Evolutionary conservation across 768 basidiomycete genomes (phyloP).

Genomic region (Glaciozyma martinii): DNA sequence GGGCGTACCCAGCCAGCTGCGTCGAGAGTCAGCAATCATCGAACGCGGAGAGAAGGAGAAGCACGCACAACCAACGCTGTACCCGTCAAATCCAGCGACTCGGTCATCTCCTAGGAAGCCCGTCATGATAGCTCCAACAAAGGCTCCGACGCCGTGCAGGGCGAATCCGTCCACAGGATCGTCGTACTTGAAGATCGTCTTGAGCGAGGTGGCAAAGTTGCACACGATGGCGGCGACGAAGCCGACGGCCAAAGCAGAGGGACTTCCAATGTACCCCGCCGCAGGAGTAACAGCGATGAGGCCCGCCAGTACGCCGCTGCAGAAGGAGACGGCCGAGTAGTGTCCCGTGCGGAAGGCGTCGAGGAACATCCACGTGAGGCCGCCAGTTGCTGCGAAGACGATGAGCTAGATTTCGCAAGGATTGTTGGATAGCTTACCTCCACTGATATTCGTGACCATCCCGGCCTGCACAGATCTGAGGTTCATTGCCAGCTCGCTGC

Average conservation of each 20-base stretch:
- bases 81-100: slow-evolving; percentile 60
- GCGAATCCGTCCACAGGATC: slow-evolving; percentile 89
- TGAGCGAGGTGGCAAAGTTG: slow-evolving; percentile 59
- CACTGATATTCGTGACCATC: not conserved
- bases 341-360: slow-evolving; percentile 42
- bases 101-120: slow-evolving; percentile 62
- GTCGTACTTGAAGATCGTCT: slow-evolving; percentile 43
- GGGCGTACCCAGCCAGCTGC: not conserved
- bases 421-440: too few species aligned
- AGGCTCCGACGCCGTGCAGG: slow-evolving; percentile 55
- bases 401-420: too few species aligned
- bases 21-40: too few species aligned
- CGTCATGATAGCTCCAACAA: slow-evolving; percentile 47
- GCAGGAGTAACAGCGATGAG: slow-evolving; percentile 54
- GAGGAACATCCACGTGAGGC: slow-evolving; percentile 53
- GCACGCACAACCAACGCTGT: slow-evolving; percentile 39
- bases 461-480: slow-evolving; percentile 52
- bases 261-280: slow-evolving; percentile 68
- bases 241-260: slow-evolving; percentile 68
- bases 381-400: slow-evolving; percentile 72
- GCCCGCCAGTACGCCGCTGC: slow-evolving; percentile 80
- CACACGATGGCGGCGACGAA: slow-evolving; percentile 60
- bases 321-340: slow-evolving; percentile 85
- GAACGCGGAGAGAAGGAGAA: too few species aligned
- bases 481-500: slow-evolving; percentile 79